Conservation (phyloP, 108 stramenopile genomes). For the Skeletonema marinoi region DNA sequence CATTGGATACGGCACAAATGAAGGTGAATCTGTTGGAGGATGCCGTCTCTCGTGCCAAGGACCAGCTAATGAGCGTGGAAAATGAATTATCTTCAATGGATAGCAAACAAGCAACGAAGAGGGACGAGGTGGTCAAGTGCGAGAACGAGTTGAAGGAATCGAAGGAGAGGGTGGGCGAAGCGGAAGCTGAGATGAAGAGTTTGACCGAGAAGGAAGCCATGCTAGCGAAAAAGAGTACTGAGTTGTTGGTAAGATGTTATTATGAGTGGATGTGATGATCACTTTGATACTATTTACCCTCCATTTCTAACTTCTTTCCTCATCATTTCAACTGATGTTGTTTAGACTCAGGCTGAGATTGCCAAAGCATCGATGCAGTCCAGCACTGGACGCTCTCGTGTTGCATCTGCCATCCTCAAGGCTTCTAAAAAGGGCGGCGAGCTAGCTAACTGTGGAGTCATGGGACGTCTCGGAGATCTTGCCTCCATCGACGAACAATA, state of each 20-base stretch:
- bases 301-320: not conserved
- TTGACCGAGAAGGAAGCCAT: conserved; percentile 55
- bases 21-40: conserved; percentile 85
- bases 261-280: not conserved
- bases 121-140: conserved; percentile 46
- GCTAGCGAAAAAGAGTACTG: conserved; percentile 55
- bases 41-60: conserved; percentile 69
- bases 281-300: not conserved
- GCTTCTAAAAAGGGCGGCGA: conserved; percentile 84
- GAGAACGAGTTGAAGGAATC: conserved; percentile 54
- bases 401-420: conserved; percentile 82
- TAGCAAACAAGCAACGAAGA: conserved; percentile 54
- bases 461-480: conserved; percentile 97
- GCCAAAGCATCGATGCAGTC: conserved; percentile 75
- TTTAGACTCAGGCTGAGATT: conserved; percentile 73
- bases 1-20: conserved; percentile 81
- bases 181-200: conserved; percentile 61
- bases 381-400: conserved; percentile 61
- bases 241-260: conserved; percentile 60
- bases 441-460: conserved; percentile 82
- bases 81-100: conserved; percentile 73
- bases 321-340: not conserved
- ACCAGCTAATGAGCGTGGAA: conserved; percentile 75
- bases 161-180: conserved; percentile 51
- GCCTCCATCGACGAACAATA: conserved; percentile 89